A percentile compares a stretch with the other conserved stretches of the same genome.
phyloP scores from a whole-genome alignment of 1,284 basidiomycete species.

The Blastosporella zonata region DNA sequence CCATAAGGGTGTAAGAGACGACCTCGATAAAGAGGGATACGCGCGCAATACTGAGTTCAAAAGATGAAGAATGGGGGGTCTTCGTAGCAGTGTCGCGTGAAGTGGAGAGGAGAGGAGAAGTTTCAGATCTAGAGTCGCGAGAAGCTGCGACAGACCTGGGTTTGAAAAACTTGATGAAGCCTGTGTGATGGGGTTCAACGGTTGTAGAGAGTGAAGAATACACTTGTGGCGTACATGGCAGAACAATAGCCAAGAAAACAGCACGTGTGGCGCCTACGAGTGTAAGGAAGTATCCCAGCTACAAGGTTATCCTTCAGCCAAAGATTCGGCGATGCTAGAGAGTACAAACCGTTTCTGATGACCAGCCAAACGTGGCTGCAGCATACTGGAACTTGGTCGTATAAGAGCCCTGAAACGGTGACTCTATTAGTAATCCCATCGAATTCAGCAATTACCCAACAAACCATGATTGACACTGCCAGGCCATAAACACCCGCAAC shows the following conservation, averaged over 20 bases:
- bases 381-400: constrained; percentile 72
- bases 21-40: constrained; percentile 58
- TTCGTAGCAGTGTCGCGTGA: constrained; percentile 1
- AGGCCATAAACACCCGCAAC: constrained; percentile 57
- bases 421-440: too few species aligned
- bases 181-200: constrained; percentile 14
- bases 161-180: constrained; percentile 50
- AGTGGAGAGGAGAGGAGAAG: constrained; percentile 13
- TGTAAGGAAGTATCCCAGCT: constrained; percentile 80
- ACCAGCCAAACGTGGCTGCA: constrained; percentile 67
- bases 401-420: constrained; percentile 63
- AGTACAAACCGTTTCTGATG: constrained; percentile 58
- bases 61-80: constrained; percentile 40
- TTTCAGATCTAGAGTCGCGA: constrained; percentile 4
- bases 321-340: background rate
- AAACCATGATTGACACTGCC: constrained; percentile 53
- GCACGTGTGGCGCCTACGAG: constrained; percentile 59
- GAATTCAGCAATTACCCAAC: too few species aligned
- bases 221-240: constrained; percentile 52
- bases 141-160: constrained; percentile 32
- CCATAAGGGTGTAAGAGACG: constrained; percentile 50
- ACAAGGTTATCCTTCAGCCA: background rate
- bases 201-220: background rate
- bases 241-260: constrained; percentile 54
- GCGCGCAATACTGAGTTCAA: constrained; percentile 64